phyloP scores from a whole-genome alignment of 2,329 filamentous ascomycete genomes.

The Botryotinia narcissicola region DNA sequence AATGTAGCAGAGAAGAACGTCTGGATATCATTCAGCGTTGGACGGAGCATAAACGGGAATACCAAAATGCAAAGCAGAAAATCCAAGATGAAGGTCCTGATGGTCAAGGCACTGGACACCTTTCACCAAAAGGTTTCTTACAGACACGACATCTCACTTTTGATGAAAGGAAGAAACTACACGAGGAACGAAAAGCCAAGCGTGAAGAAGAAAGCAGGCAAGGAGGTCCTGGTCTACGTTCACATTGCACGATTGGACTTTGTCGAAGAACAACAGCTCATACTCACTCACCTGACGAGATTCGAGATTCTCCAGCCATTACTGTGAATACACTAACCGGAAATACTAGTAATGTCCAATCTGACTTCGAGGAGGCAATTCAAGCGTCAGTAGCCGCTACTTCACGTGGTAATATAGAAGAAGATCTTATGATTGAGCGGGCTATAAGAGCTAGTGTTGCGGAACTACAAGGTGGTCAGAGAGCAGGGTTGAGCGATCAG shows the following conservation, averaged over 20 bases:
- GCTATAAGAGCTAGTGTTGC: constrained; percentile 71
- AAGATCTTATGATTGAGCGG: constrained; percentile 69
- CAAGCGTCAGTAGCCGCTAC: constrained; percentile 66
- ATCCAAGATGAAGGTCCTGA: constrained; percentile 35
- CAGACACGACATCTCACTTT: constrained; percentile 49
- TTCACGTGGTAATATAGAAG: constrained; percentile 64
- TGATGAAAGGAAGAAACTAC: constrained; percentile 52
- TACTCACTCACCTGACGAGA: constrained; percentile 27
- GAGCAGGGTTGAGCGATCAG: constrained; percentile 36
- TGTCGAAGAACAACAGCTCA: constrained; percentile 29
- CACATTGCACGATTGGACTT: constrained; percentile 29
- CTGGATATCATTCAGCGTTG: constrained; percentile 62
- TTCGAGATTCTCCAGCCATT: constrained; percentile 24
- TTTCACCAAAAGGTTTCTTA: constrained; percentile 46
- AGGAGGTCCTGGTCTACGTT: constrained; percentile 25
- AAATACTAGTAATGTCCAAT: constrained; percentile 43
- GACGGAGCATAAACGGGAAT: constrained; percentile 38
- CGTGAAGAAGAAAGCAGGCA: constrained; percentile 34
- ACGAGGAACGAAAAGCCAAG: constrained; percentile 46
- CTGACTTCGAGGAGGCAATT: constrained; percentile 71
- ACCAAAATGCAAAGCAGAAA: constrained; percentile 42
- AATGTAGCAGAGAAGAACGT: constrained; percentile 56
- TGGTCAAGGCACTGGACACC: constrained; percentile 30
- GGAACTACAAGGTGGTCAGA: constrained; percentile 48
- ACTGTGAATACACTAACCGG: constrained; percentile 11